phyloP scores from a whole-genome alignment of 2,329 filamentous ascomycete species.

The Gremmenia infestans region DNA sequence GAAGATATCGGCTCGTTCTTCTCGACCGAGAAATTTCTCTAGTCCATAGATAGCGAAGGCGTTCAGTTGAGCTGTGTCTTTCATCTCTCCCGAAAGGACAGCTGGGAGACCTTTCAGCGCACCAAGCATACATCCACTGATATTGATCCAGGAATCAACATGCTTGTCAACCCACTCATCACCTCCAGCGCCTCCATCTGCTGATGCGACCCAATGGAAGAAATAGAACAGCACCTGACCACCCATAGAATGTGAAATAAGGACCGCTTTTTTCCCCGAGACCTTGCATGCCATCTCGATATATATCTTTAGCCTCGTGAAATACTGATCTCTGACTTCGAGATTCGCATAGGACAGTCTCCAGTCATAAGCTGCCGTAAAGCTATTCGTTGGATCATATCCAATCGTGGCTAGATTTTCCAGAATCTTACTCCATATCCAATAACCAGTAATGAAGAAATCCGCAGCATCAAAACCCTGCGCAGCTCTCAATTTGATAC shows the following conservation, averaged over 20 bases:
- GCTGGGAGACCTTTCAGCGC: constrained; percentile 88
- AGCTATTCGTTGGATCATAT: constrained; percentile 79
- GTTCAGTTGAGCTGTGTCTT: constrained; percentile 94
- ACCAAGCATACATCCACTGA: constrained; percentile 95
- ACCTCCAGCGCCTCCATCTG: constrained; percentile 74
- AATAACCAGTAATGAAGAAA: constrained; percentile 88
- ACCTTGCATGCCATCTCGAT: constrained; percentile 79
- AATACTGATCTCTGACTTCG: constrained; percentile 88
- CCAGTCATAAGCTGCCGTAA: constrained; percentile 80
- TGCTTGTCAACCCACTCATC: constrained; percentile 84
- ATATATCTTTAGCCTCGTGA: constrained; percentile 81
- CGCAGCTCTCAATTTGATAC: constrained; percentile 81
- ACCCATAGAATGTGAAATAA: constrained; percentile 96
- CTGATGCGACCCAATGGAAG: constrained; percentile 71
- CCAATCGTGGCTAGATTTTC: constrained; percentile 95
- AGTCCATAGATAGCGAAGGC: constrained; percentile 94
- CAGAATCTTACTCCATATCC: constrained; percentile 95
- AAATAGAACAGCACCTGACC: constrained; percentile 89
- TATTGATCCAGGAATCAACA: constrained; percentile 95
- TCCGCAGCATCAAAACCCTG: constrained; percentile 97
- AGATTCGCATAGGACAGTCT: constrained; percentile 84
- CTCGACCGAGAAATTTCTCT: constrained; percentile 87
- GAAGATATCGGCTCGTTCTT: constrained; percentile 90
- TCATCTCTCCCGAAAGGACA: constrained; percentile 93
- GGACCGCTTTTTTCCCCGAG: constrained; percentile 71